A percentile compares a stretch with the other conserved stretches of the same genome.
phyloP scores from a whole-genome alignment of 257 asterid species.

The Jacaranda mimosifolia region DNA sequence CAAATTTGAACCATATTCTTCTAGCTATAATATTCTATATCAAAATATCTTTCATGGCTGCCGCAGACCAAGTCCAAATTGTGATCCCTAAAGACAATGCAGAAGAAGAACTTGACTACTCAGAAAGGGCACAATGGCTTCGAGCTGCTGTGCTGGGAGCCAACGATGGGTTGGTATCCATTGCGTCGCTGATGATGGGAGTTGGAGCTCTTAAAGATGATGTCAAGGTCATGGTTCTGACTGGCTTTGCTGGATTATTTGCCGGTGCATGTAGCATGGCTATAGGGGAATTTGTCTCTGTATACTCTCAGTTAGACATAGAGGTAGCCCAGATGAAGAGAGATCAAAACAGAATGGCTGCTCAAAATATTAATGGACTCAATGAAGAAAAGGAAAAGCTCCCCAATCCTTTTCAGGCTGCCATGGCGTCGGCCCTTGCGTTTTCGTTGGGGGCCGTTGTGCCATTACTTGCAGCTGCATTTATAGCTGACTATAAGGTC shows the following conservation, averaged over 20 bases:
- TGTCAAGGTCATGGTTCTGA: slow-evolving; percentile 60
- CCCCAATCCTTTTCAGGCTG: slow-evolving; percentile 73
- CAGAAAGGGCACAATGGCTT: slow-evolving; percentile 77
- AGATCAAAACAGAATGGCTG: slow-evolving; percentile 8
- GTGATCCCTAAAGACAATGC: slow-evolving; percentile 38
- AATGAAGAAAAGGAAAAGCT: slow-evolving; percentile 45
- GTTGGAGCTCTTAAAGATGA: slow-evolving; percentile 69
- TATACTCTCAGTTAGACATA: slow-evolving; percentile 68
- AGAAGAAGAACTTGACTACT: slow-evolving; percentile 57
- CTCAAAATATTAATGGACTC: not conserved
- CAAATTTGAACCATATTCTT: not conserved
- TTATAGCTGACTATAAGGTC: slow-evolving; percentile 49
- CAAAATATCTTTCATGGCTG: slow-evolving; percentile 51
- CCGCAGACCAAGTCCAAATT: slow-evolving; percentile 50
- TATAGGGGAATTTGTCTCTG: slow-evolving; percentile 80
- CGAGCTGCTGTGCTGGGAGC: slow-evolving; percentile 81
- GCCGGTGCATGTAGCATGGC: slow-evolving; percentile 92
- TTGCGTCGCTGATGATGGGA: slow-evolving; percentile 78
- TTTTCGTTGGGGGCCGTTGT: slow-evolving; percentile 67
- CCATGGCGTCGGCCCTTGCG: slow-evolving; percentile 70
- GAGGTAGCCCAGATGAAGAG: slow-evolving; percentile 72
- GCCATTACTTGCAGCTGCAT: slow-evolving; percentile 74
- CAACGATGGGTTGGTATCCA: slow-evolving; percentile 71
- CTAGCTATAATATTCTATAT: not conserved
- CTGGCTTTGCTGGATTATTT: slow-evolving; percentile 68